Percentiles rank a stretch among this genome's conserved stretches.
These are phyloP conservation scores for Endoconidiophora laricicola DNA, from an alignment of 2,329 filamentous ascomycete genomes.

Conservation along the genomic window DNA sequence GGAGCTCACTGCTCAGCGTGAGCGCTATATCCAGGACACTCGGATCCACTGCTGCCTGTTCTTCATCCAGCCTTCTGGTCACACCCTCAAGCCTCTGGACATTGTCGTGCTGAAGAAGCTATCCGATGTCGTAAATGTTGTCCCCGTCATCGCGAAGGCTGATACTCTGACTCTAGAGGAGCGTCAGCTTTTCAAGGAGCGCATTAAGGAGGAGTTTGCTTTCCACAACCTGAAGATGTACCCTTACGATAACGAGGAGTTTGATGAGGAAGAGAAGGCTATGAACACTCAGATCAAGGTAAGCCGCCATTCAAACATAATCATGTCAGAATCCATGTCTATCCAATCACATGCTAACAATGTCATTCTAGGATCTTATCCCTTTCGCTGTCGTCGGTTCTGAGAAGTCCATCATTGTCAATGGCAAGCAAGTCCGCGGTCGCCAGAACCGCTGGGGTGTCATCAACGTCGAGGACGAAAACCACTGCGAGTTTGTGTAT, in stretches of 20 bases:
- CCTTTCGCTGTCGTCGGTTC: constrained; percentile 97
- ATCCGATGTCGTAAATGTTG: constrained; percentile 96
- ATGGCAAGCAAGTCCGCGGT: constrained; percentile 90
- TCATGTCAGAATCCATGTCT: neutral
- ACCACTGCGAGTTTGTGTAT: constrained; percentile 98
- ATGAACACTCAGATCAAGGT: constrained; percentile 97
- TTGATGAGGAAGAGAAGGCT: constrained; percentile 88
- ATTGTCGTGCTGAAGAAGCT: constrained; percentile 99
- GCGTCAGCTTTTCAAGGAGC: constrained; percentile 90
- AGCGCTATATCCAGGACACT: constrained; percentile 98
- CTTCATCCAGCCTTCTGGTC: constrained; percentile 97
- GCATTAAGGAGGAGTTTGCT: constrained; percentile 97
- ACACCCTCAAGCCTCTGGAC: constrained; percentile 97
- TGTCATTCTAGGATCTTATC: constrained; percentile 56
- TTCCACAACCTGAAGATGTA: constrained; percentile 99
- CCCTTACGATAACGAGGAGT: constrained; percentile 97
- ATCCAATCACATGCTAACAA: constrained; percentile 20
- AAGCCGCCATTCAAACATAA: constrained; percentile 13
- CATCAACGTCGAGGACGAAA: constrained; percentile 98
- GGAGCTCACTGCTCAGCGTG: constrained; percentile 96
- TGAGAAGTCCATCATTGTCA: constrained; percentile 94
- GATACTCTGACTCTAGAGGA: constrained; percentile 94
- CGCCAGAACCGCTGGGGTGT: constrained; percentile 99
- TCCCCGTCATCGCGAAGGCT: constrained; percentile 96
- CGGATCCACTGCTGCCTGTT: constrained; percentile 99